phyloP scores from a whole-genome alignment of 1,284 basidiomycete species.

The Marasmius sp. region DNA sequence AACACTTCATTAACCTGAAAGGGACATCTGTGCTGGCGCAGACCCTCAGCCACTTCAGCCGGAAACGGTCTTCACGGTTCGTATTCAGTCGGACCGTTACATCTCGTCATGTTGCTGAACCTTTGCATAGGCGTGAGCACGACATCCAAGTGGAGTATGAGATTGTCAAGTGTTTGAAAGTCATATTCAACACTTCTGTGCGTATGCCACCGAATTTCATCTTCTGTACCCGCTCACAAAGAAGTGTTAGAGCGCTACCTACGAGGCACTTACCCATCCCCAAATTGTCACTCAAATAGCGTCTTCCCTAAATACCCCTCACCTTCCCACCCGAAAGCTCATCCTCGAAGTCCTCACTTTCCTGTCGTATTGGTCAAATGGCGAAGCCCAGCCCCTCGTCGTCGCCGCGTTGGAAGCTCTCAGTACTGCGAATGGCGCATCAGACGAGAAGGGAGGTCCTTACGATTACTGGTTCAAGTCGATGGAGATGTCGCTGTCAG shows the following conservation, averaged over 20 bases:
- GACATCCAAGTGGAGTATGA: conserved; percentile 86
- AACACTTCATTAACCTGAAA: conserved; percentile 74
- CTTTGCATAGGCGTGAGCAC: conserved; percentile 50
- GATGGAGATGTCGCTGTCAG: conserved; percentile 76
- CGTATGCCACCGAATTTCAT: conserved; percentile 22
- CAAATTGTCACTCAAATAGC: conserved; percentile 82
- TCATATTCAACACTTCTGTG: conserved; percentile 80
- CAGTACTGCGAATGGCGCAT: conserved; percentile 56
- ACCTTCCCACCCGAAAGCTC: conserved; percentile 79
- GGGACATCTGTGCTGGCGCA: conserved; percentile 87
- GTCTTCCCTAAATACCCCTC: conserved; percentile 82
- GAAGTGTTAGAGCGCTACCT: conserved; percentile 60
- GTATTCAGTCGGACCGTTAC: conserved; percentile 12
- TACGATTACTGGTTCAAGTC: conserved; percentile 93
- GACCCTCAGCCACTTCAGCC: conserved; percentile 73
- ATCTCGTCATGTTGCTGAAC: conserved; percentile 7
- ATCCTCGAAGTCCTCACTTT: conserved; percentile 78
- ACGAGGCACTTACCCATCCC: conserved; percentile 79
- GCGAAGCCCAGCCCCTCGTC: conserved; percentile 53
- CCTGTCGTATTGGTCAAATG: conserved; percentile 62
- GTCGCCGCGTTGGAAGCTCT: conserved; percentile 65
- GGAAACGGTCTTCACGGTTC: conserved; percentile 64
- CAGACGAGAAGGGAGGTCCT: conserved; percentile 47
- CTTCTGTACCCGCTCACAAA: conserved; percentile 3
- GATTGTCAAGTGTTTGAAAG: conserved; percentile 85